phyloP scores from a whole-genome alignment of 345 rosid genomes.

The Dipteronia dyeriana region DNA sequence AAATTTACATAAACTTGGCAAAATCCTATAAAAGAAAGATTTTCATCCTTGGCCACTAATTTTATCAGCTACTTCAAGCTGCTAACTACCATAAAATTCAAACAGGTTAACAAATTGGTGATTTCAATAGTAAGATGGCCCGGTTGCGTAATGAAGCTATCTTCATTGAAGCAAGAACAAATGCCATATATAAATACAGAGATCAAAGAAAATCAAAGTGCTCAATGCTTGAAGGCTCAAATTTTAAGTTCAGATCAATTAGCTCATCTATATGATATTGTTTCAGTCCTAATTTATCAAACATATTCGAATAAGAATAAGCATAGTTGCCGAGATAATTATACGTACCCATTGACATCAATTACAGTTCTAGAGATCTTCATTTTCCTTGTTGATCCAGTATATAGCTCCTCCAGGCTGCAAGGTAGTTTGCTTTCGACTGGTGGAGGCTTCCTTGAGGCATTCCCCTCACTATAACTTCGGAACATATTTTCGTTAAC shows the following conservation, averaged over 20 bases:
- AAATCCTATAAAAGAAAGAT: neutral
- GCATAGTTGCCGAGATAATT: neutral
- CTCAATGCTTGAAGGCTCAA: neutral
- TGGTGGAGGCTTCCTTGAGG: conserved; percentile 75
- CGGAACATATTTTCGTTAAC: conserved; percentile 61
- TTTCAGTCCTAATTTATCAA: neutral
- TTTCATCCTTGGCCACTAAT: neutral
- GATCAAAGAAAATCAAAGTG: neutral
- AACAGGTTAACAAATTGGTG: neutral
- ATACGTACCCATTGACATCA: conserved; percentile 64
- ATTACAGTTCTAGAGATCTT: conserved; percentile 90
- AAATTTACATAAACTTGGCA: neutral
- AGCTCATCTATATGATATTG: neutral
- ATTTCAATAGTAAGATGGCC: neutral
- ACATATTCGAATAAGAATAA: neutral
- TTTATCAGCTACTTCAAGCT: too few relatives aligned
- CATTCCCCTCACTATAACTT: conserved; percentile 57
- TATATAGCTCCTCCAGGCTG: conserved; percentile 80
- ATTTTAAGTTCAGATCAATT: neutral
- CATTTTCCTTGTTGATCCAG: conserved; percentile 96
- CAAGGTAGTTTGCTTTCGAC: conserved; percentile 93
- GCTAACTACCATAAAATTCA: neutral
- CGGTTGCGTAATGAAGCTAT: neutral
- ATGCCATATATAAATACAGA: neutral
- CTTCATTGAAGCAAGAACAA: neutral